Conservation (phyloP, 169 alveolate genomes). For the Amoebophrya sp. region DNA sequence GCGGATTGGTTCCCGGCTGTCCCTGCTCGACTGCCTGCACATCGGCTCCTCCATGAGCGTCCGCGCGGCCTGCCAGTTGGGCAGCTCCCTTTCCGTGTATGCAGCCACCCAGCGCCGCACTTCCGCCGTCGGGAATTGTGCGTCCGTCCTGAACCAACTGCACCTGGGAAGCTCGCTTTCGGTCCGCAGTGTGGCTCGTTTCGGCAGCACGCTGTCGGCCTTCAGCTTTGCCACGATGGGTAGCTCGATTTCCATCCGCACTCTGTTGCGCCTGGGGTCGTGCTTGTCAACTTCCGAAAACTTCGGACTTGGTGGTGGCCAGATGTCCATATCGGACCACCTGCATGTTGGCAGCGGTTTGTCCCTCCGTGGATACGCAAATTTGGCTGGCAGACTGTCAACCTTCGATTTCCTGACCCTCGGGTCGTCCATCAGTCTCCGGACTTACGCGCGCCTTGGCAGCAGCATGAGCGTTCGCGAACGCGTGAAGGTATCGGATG, state of each 20-base stretch:
- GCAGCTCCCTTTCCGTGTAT: conserved; percentile 1
- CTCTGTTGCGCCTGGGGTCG: background rate
- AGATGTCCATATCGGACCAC: background rate
- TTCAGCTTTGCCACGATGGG: background rate
- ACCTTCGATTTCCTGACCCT: background rate
- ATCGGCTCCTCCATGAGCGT: background rate
- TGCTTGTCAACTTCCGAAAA: background rate
- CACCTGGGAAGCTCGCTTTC: background rate
- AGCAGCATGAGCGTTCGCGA: background rate
- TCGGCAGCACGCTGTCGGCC: background rate
- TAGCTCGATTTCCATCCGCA: background rate
- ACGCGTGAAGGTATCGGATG: background rate
- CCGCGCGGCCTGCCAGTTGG: conserved; percentile 25
- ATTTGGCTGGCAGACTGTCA: background rate
- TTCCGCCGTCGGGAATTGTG: background rate
- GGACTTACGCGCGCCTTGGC: conserved; percentile 23
- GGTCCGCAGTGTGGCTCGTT: background rate
- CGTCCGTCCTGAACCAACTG: conserved; percentile 13
- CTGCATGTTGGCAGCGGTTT: background rate
- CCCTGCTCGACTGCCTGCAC: background rate
- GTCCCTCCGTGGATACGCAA: background rate
- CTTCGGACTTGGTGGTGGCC: conserved; percentile 11
- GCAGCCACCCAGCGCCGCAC: background rate
- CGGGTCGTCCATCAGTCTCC: background rate
- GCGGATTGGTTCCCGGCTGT: background rate